A percentile compares a stretch with the other conserved stretches of the same genome.
Evolutionary conservation across 2,329 filamentous ascomycete genomes (phyloP).

Genomic region (Zasmidium angulare): DNA sequence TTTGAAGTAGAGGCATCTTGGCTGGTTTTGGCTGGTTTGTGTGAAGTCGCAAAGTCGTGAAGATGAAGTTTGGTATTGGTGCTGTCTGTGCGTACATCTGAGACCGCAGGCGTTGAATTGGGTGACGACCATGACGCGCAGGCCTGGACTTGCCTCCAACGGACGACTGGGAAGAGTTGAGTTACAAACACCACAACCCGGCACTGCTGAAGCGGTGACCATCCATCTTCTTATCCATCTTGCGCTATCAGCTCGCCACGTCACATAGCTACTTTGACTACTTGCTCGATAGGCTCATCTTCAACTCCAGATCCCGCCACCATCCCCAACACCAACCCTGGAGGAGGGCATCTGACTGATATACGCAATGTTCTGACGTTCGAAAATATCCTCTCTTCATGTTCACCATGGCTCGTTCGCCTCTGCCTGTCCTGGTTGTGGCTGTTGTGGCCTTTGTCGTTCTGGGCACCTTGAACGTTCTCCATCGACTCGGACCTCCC

Average conservation of each 20-base stretch:
- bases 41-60: not conserved
- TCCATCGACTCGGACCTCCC: constrained; percentile 18
- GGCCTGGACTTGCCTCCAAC: not conserved
- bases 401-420: constrained; percentile 20
- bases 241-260: not conserved
- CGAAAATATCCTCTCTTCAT: not conserved
- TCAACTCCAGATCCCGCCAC: not conserved
- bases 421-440: constrained; percentile 15
- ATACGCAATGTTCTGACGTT: not conserved
- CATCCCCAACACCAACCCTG: not conserved
- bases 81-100: not conserved
- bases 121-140: not conserved
- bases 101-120: not conserved
- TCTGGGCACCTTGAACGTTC: constrained; percentile 18
- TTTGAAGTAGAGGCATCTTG: constrained; percentile 65
- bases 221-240: not conserved
- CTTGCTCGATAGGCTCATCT: not conserved
- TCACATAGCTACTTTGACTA: not conserved
- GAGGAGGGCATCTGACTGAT: not conserved
- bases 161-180: not conserved
- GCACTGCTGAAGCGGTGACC: not conserved
- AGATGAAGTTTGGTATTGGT: not conserved
- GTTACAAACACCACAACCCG: not conserved
- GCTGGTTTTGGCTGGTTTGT: constrained; percentile 3
- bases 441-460: constrained; percentile 19